These are phyloP conservation scores for Zostera marina DNA, from an alignment of 116 monocot genomes.

Conservation along the genomic window DNA sequence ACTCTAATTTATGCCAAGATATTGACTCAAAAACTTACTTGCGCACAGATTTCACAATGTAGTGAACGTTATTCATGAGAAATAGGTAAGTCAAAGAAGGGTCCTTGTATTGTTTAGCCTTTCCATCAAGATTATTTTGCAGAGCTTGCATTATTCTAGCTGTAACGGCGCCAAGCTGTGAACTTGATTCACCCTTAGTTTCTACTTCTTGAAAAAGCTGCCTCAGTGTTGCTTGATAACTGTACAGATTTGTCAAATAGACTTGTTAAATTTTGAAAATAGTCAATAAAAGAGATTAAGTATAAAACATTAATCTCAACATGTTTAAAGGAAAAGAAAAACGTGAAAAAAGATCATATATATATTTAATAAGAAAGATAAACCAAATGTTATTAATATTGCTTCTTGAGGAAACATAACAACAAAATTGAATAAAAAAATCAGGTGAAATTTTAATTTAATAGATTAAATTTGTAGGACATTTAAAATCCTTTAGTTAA, in stretches of 20 bases:
- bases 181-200: constrained; percentile 17
- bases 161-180: constrained; percentile 55
- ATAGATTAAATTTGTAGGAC: background rate
- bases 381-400: too few relatives aligned
- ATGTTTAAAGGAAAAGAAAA: too few relatives aligned
- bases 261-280: background rate
- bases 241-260: constrained; percentile 12
- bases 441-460: background rate
- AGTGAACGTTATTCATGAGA: constrained; percentile 96
- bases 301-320: too few relatives aligned
- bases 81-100: constrained; percentile 66
- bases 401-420: background rate
- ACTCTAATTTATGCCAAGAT: background rate
- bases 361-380: too few relatives aligned
- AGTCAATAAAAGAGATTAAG: too few relatives aligned
- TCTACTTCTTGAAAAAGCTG: constrained; percentile 54
- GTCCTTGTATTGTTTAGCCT: constrained; percentile 89
- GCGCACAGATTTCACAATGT: constrained; percentile 91
- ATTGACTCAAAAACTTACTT: constrained; percentile 29
- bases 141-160: constrained; percentile 92
- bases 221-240: constrained; percentile 46
- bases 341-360: too few relatives aligned
- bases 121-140: constrained; percentile 75
- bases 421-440: background rate
- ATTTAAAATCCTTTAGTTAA: background rate